A percentile compares a stretch with the other conserved stretches of the same genome.
phyloP scores from a whole-genome alignment of 139 green algal species.

The Coccomyxa sp. region DNA sequence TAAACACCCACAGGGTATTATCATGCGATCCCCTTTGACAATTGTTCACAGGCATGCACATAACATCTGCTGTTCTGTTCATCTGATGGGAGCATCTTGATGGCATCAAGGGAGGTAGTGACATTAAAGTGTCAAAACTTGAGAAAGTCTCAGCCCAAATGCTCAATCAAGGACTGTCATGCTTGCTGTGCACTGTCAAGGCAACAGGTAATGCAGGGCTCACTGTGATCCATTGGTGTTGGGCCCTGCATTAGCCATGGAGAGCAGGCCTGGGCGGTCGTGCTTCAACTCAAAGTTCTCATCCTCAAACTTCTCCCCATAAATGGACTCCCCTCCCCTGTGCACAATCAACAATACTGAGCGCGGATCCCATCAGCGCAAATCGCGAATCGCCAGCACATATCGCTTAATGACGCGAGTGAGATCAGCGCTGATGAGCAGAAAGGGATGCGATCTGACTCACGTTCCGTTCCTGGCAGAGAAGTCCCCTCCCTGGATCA shows the following conservation, averaged over 20 bases:
- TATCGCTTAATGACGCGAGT: too few relatives aligned
- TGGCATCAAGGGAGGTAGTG: not conserved
- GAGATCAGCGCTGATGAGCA: not conserved
- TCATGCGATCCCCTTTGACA: too few relatives aligned
- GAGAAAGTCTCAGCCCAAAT: not conserved
- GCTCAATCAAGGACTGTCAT: not conserved
- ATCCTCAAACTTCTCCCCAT: slow-evolving; percentile 44
- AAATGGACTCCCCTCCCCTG: slow-evolving; percentile 73
- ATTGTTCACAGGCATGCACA: not conserved
- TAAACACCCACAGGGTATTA: too few relatives aligned
- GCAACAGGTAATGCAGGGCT: not conserved
- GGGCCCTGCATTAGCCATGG: slow-evolving; percentile 73
- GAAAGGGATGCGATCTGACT: not conserved
- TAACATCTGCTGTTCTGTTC: not conserved
- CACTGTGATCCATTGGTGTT: slow-evolving; percentile 56
- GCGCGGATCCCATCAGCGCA: too few relatives aligned
- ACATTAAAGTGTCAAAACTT: not conserved
- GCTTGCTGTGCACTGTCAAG: not conserved
- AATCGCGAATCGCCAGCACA: not conserved
- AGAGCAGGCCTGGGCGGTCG: slow-evolving; percentile 39
- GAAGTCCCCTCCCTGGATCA: slow-evolving; percentile 61
- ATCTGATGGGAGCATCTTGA: not conserved
- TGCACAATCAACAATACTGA: not conserved
- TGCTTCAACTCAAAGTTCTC: slow-evolving; percentile 46
- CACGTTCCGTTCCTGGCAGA: slow-evolving; percentile 27